Evolutionary conservation across 768 basidiomycete genomes (phyloP).

Genomic region (Cyclocybe aegerita): DNA sequence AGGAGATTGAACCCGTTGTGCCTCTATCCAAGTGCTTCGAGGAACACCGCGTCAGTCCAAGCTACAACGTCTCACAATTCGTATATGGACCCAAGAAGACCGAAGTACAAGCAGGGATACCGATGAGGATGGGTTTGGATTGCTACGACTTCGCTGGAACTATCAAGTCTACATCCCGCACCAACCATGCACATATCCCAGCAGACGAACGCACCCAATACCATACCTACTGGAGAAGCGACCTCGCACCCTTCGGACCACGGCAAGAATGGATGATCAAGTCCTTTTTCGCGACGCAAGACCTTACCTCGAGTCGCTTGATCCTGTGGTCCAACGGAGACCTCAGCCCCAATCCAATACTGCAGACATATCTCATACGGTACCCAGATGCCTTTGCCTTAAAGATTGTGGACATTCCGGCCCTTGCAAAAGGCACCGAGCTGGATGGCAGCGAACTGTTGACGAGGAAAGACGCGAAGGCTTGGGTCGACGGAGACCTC

Average conservation of each 20-base stretch:
- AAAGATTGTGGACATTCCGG: constrained; percentile 62
- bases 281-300: constrained; percentile 93
- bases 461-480: constrained; percentile 66
- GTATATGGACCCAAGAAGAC: constrained; percentile 65
- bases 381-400: constrained; percentile 77
- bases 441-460: constrained; percentile 67
- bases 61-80: constrained; percentile 66
- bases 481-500: constrained; percentile 95
- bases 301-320: constrained; percentile 57
- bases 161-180: constrained; percentile 41
- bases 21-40: constrained; percentile 79
- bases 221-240: constrained; percentile 94
- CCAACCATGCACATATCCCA: constrained; percentile 14
- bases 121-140: constrained; percentile 77
- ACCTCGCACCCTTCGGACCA: constrained; percentile 76
- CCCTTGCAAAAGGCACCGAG: constrained; percentile 73
- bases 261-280: constrained; percentile 91
- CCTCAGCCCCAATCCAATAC: constrained; percentile 50
- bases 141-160: constrained; percentile 94
- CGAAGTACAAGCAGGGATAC: constrained; percentile 79
- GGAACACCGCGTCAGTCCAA: constrained; percentile 51
- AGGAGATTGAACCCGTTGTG: constrained; percentile 64
- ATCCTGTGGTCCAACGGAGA: constrained; percentile 94
- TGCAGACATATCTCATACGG: constrained; percentile 55
- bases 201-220: constrained; percentile 59